Evolutionary conservation across 1,284 basidiomycete genomes (phyloP).

Genomic region (Mycosarcoma maydis): DNA sequence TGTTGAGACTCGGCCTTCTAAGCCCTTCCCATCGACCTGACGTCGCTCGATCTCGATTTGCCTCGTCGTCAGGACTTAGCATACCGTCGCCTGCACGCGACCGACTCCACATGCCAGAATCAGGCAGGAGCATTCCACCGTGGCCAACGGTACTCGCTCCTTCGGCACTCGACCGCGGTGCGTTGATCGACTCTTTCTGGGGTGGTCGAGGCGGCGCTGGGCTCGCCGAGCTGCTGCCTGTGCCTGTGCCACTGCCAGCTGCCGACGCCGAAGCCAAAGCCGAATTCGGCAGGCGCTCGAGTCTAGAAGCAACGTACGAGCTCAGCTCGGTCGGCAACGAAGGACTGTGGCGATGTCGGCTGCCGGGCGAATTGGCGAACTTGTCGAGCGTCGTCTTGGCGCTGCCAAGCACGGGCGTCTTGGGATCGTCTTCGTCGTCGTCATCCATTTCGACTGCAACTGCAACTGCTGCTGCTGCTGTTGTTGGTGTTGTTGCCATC

Average conservation of each 20-base stretch:
- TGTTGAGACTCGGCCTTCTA: constrained; percentile 38
- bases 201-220: constrained; percentile 25
- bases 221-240: constrained; percentile 11
- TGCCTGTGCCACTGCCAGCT: too few species aligned
- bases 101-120: constrained; percentile 16
- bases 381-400: constrained; percentile 8
- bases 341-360: constrained; percentile 34
- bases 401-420: constrained; percentile 27
- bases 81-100: constrained; percentile 11
- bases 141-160: constrained; percentile 2
- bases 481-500: too few species aligned
- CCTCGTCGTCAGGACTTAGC: constrained; percentile 1
- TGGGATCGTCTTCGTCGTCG: constrained; percentile 35
- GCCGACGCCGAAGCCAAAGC: constrained; percentile 1
- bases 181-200: constrained; percentile 39
- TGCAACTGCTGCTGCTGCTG: too few species aligned
- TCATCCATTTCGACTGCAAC: constrained; percentile 5
- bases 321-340: constrained; percentile 37
- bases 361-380: constrained; percentile 19
- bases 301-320: constrained; percentile 17
- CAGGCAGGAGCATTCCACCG: constrained; percentile 19
- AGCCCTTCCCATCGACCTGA: constrained; percentile 30
- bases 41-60: neutral
- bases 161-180: neutral
- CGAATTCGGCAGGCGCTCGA: constrained; percentile 4